Evolutionary conservation across 2,329 filamentous ascomycete species (phyloP).

Genomic region (Verticillium zaregamsianum): DNA sequence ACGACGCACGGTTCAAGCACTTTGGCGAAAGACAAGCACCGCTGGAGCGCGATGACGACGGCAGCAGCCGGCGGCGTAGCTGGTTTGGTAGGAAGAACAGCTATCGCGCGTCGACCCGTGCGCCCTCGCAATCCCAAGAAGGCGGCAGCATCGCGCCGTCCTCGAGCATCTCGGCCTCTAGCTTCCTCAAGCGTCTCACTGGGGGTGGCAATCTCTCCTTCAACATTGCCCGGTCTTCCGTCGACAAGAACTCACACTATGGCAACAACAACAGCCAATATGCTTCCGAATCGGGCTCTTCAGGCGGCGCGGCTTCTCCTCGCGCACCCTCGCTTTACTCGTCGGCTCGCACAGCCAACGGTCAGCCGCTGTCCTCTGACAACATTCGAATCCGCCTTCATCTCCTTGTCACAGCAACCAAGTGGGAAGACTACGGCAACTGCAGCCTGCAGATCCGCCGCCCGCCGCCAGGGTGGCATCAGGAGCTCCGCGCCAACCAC

Average conservation of each 20-base stretch:
- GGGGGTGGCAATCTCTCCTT: slow-evolving; percentile 67
- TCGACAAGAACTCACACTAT: slow-evolving; percentile 51
- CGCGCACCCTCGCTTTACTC: slow-evolving; percentile 56
- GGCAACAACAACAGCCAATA: slow-evolving; percentile 57
- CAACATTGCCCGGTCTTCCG: slow-evolving; percentile 76
- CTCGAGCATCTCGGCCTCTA: slow-evolving; percentile 60
- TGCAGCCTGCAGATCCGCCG: slow-evolving; percentile 78
- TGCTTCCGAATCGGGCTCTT: slow-evolving; percentile 52
- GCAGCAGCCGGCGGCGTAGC: slow-evolving; percentile 43
- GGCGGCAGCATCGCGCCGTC: slow-evolving; percentile 63
- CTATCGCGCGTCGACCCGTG: slow-evolving; percentile 58
- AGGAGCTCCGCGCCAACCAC: slow-evolving; percentile 55
- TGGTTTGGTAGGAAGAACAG: slow-evolving; percentile 63
- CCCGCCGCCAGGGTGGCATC: slow-evolving; percentile 59
- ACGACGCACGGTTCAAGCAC: slow-evolving; percentile 66
- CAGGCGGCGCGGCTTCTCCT: slow-evolving; percentile 42
- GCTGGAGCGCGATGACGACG: slow-evolving; percentile 43
- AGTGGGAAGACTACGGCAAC: slow-evolving; percentile 90
- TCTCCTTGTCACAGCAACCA: slow-evolving; percentile 66
- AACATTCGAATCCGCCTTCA: slow-evolving; percentile 87
- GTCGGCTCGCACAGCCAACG: slow-evolving; percentile 34
- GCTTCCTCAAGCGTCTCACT: slow-evolving; percentile 76
- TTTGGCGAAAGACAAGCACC: slow-evolving; percentile 56
- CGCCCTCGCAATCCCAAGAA: slow-evolving; percentile 65
- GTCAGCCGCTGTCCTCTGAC: slow-evolving; percentile 57